A percentile compares a stretch with the other conserved stretches of the same genome.
These are phyloP conservation scores for Boletellus ananas DNA, from an alignment of 768 basidiomycete genomes.

Conservation along the genomic window DNA sequence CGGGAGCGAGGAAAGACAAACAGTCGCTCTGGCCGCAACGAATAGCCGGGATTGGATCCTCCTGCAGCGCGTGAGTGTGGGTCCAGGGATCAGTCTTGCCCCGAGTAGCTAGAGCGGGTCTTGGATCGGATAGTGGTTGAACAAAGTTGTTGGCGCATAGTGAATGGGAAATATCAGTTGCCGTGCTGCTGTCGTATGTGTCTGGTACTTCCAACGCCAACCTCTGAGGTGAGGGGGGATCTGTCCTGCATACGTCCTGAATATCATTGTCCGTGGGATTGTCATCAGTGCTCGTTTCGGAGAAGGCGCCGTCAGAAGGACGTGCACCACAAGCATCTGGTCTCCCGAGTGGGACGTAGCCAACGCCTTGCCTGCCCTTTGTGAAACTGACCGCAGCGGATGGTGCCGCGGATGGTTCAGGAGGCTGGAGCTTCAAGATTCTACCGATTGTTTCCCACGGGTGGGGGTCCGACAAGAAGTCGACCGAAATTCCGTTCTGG, in stretches of 20 bases:
- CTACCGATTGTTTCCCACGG: conserved; percentile 31
- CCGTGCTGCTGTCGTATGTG: neutral
- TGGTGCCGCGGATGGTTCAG: neutral
- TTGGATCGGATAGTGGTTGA: neutral
- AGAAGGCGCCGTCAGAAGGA: neutral
- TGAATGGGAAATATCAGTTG: neutral
- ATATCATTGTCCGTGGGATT: neutral
- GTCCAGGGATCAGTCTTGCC: neutral
- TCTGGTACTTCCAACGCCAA: neutral
- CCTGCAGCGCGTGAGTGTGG: neutral
- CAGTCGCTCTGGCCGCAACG: neutral
- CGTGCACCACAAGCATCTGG: neutral
- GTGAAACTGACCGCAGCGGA: conserved; percentile 15
- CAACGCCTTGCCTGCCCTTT: conserved; percentile 26
- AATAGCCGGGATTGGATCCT: neutral
- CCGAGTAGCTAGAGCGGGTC: neutral
- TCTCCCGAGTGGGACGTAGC: conserved; percentile 9
- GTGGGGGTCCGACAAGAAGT: conserved; percentile 30
- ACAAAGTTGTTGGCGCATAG: neutral
- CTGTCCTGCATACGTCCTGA: neutral
- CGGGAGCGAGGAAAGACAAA: neutral
- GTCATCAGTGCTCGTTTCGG: neutral
- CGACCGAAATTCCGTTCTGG: conserved; percentile 10
- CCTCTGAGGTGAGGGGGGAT: neutral
- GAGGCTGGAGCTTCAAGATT: conserved; percentile 19